phyloP scores from a whole-genome alignment of 768 basidiomycete species.

The Kwoniella sp. region DNA sequence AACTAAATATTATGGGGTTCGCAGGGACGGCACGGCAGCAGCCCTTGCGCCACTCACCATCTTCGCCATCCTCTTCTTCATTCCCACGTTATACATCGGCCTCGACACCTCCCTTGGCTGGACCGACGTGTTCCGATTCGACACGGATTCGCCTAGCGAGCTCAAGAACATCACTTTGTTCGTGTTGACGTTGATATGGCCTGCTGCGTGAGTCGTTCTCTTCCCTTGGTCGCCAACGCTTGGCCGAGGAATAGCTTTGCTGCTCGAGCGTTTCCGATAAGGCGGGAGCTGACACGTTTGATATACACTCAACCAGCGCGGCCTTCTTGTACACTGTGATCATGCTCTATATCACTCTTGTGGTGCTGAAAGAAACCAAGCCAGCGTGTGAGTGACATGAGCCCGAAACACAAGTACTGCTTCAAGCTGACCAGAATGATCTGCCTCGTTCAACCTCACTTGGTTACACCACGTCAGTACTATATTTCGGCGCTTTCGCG shows the following conservation, averaged over 20 bases:
- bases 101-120: slow-evolving; percentile 77
- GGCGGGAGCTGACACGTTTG: slow-evolving; percentile 5
- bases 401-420: background rate
- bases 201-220: slow-evolving; percentile 64
- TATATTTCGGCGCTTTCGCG: slow-evolving; percentile 71
- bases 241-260: too few relatives aligned
- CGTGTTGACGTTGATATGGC: slow-evolving; percentile 77
- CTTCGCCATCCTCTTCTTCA: slow-evolving; percentile 73
- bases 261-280: too few relatives aligned
- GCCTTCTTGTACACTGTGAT: slow-evolving; percentile 70
- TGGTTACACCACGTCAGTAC: slow-evolving; percentile 58
- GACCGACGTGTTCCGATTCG: slow-evolving; percentile 64
- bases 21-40: slow-evolving; percentile 43
- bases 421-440: background rate
- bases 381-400: slow-evolving; percentile 67
- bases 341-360: slow-evolving; percentile 79
- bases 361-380: slow-evolving; percentile 72
- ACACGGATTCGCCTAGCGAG: slow-evolving; percentile 63
- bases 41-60: slow-evolving; percentile 64
- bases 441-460: background rate
- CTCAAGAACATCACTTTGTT: slow-evolving; percentile 76
- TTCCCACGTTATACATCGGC: slow-evolving; percentile 76
- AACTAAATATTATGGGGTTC: background rate
- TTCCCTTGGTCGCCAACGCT: too few relatives aligned
- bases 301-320: slow-evolving; percentile 59